A percentile compares a stretch with the other conserved stretches of the same genome.
phyloP scores from a whole-genome alignment of 1,284 basidiomycete species.

The Sporisorium iseilematis-ciliati region DNA sequence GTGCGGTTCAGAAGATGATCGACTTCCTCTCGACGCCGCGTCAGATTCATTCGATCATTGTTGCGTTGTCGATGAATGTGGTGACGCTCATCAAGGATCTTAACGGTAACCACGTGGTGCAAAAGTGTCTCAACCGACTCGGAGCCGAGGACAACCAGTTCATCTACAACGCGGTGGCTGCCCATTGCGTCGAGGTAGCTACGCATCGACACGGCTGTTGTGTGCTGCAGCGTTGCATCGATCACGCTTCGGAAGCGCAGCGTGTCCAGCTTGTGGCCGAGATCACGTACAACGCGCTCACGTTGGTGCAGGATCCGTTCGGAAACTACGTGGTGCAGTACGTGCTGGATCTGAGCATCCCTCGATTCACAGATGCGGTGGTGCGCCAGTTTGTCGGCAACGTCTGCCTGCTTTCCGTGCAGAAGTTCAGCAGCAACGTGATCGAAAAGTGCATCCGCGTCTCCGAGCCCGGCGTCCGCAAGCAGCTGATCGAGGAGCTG shows the following conservation, averaged over 20 bases:
- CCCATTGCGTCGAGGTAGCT: conserved; percentile 98
- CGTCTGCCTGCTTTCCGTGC: conserved; percentile 95
- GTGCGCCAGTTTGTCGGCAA: conserved; percentile 98
- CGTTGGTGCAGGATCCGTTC: conserved; percentile 98
- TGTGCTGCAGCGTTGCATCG: conserved; percentile 97
- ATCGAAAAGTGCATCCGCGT: conserved; percentile 98
- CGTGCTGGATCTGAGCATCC: conserved; percentile 97
- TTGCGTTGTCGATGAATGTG: conserved; percentile 95
- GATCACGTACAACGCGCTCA: conserved; percentile 98
- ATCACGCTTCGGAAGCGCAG: conserved; percentile 96
- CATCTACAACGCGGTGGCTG: conserved; percentile 99
- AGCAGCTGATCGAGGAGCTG: conserved; percentile 94
- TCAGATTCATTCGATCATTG: conserved; percentile 97
- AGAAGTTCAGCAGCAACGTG: conserved; percentile 97
- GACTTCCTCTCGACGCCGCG: conserved; percentile 80
- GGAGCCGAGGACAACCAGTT: conserved; percentile 99
- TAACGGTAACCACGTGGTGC: conserved; percentile 99
- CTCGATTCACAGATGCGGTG: conserved; percentile 95
- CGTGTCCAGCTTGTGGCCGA: conserved; percentile 97
- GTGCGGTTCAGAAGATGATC: conserved; percentile 99
- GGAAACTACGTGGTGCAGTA: conserved; percentile 98
- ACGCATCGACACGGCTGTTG: conserved; percentile 99
- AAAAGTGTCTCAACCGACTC: conserved; percentile 98
- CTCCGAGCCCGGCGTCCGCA: conserved; percentile 91
- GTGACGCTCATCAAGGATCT: conserved; percentile 99